Conservation (phyloP, 2,329 filamentous ascomycete genomes). For the Venturiaceae sp. region DNA sequence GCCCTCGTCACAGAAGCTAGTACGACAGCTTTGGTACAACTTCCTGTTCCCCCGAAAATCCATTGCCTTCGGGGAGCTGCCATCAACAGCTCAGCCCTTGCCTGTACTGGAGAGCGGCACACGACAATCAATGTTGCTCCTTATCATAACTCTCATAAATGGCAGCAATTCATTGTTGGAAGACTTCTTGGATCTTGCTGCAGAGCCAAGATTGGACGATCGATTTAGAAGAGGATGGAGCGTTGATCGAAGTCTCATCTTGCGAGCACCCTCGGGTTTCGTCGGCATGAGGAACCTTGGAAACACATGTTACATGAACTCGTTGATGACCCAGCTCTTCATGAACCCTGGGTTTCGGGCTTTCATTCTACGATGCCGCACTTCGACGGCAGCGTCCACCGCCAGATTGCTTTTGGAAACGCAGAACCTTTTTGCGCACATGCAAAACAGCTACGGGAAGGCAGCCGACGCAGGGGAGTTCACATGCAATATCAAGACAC, state of each 20-base stretch:
- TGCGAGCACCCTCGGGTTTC: slow-evolving; percentile 73
- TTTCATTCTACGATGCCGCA: slow-evolving; percentile 55
- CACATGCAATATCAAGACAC: slow-evolving; percentile 68
- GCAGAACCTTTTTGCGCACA: slow-evolving; percentile 69
- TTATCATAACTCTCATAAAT: slow-evolving; percentile 22
- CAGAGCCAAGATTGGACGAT: slow-evolving; percentile 9
- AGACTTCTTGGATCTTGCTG: slow-evolving; percentile 8
- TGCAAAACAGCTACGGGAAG: slow-evolving; percentile 74
- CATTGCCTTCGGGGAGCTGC: neutral
- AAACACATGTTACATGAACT: slow-evolving; percentile 97
- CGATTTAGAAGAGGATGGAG: neutral
- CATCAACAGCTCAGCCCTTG: neutral
- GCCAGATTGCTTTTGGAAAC: slow-evolving; percentile 61
- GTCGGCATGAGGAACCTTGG: slow-evolving; percentile 86
- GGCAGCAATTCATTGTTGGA: slow-evolving; percentile 13
- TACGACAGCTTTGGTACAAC: slow-evolving; percentile 22
- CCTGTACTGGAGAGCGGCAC: slow-evolving; percentile 26
- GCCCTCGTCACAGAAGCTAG: slow-evolving; percentile 11
- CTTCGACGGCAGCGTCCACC: neutral
- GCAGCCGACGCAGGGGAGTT: slow-evolving; percentile 64
- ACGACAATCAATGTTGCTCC: slow-evolving; percentile 26
- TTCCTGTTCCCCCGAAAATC: slow-evolving; percentile 21
- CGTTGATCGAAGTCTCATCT: slow-evolving; percentile 37
- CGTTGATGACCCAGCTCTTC: slow-evolving; percentile 85
- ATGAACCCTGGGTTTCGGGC: slow-evolving; percentile 85